Conservation (phyloP, 352 stramenopile species). For the Sclerospora graminicola region DNA sequence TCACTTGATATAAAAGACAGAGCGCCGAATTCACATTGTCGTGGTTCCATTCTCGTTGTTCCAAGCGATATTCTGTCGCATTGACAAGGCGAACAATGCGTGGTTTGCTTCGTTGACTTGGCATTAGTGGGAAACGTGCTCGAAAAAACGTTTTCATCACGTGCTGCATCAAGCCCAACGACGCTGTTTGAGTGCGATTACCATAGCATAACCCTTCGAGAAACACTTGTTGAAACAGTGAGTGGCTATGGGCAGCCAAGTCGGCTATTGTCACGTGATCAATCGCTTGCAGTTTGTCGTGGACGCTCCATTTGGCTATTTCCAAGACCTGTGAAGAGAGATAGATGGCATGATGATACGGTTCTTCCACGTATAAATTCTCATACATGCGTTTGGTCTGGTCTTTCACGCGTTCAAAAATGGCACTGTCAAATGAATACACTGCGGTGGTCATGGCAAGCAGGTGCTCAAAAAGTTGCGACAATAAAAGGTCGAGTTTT, state of each 20-base stretch:
- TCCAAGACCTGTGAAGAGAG: constrained; percentile 66
- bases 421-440: constrained; percentile 45
- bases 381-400: constrained; percentile 78
- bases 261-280: constrained; percentile 41
- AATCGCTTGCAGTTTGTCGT: constrained; percentile 78
- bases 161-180: constrained; percentile 27
- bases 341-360: constrained; percentile 88
- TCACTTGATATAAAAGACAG: constrained; percentile 62
- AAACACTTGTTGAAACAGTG: constrained; percentile 62
- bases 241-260: constrained; percentile 37
- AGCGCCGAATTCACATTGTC: constrained; percentile 72
- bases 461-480: constrained; percentile 53
- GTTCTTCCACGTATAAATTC: constrained; percentile 84
- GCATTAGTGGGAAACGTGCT: constrained; percentile 31
- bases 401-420: constrained; percentile 81
- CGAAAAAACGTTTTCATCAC: constrained; percentile 31
- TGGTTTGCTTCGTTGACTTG: constrained; percentile 33
- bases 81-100: constrained; percentile 50
- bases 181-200: constrained; percentile 33
- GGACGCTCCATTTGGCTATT: constrained; percentile 61
- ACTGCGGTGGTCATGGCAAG: constrained; percentile 31
- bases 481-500: constrained; percentile 78
- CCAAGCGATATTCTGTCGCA: constrained; percentile 37
- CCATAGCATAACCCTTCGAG: constrained; percentile 66
- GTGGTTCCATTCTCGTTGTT: constrained; percentile 51